A percentile compares a stretch with the other conserved stretches of the same genome.
Conservation (phyloP, 495 filamentous ascomycete species). For the Chaetomium tenue region DNA sequence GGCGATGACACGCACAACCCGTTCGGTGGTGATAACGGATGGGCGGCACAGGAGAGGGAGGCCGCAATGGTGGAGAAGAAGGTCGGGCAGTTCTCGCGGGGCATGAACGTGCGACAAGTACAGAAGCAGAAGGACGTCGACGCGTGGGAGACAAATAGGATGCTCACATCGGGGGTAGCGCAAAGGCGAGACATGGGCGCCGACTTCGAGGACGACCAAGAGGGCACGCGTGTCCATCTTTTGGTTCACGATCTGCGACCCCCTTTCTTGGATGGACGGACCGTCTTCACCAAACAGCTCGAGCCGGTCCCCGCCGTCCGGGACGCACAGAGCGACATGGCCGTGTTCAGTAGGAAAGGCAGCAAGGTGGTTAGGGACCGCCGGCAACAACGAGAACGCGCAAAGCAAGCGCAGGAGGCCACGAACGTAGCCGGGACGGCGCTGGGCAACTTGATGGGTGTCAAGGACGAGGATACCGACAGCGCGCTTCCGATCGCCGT, state of each 20-base stretch:
- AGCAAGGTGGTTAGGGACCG: slow-evolving; percentile 90
- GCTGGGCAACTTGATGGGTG: slow-evolving; percentile 88
- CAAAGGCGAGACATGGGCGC: slow-evolving; percentile 77
- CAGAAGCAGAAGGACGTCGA: slow-evolving; percentile 93
- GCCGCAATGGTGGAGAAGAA: slow-evolving; percentile 71
- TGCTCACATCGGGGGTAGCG: slow-evolving; percentile 94
- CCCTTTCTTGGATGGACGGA: slow-evolving; percentile 92
- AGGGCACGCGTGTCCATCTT: slow-evolving; percentile 84
- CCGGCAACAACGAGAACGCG: slow-evolving; percentile 86
- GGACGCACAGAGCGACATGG: slow-evolving; percentile 98
- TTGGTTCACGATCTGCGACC: slow-evolving; percentile 92
- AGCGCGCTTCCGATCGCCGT: slow-evolving; percentile 74
- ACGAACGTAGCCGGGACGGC: slow-evolving; percentile 92
- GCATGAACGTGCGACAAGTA: slow-evolving; percentile 64
- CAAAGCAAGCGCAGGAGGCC: slow-evolving; percentile 92
- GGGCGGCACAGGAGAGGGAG: slow-evolving; percentile 68
- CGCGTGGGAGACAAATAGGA: slow-evolving; percentile 97
- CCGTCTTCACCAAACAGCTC: slow-evolving; percentile 94
- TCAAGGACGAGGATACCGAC: slow-evolving; percentile 92
- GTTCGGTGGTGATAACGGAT: slow-evolving; percentile 57
- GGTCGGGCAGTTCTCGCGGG: slow-evolving; percentile 54
- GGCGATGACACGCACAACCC: slow-evolving; percentile 68
- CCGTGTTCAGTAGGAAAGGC: slow-evolving; percentile 94
- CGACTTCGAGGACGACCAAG: slow-evolving; percentile 88
- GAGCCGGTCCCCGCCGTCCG: slow-evolving; percentile 91